Evolutionary conservation across 352 stramenopile genomes (phyloP).

Genomic region (Globisporangium nagaii): DNA sequence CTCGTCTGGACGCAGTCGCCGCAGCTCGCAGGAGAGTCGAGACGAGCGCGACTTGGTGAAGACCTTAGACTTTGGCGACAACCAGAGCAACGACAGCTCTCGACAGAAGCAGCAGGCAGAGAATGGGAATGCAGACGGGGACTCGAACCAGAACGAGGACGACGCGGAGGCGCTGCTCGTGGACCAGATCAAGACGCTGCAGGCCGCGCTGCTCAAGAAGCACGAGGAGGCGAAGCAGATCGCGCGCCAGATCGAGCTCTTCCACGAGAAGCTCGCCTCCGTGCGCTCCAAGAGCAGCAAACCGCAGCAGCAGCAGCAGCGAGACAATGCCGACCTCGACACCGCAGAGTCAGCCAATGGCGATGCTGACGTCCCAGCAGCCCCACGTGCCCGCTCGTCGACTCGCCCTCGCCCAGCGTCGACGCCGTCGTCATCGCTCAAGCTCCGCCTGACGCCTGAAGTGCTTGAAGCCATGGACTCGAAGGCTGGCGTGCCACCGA

Average conservation of each 20-base stretch:
- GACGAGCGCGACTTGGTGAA: conserved; percentile 7
- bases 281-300: conserved; percentile 16
- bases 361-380: conserved; percentile 3
- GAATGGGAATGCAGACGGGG: no score
- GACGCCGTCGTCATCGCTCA: conserved; percentile 14
- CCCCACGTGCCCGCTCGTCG: neutral
- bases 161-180: conserved; percentile 56
- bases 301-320: neutral
- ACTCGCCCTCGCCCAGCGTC: neutral
- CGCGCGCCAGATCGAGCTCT: conserved; percentile 44
- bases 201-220: conserved; percentile 62
- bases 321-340: neutral
- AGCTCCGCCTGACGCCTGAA: conserved; percentile 49
- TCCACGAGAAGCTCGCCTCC: conserved; percentile 44
- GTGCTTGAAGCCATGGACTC: conserved; percentile 53
- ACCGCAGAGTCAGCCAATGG: neutral
- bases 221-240: conserved; percentile 76
- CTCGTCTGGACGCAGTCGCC: conserved; percentile 8
- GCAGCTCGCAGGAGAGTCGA: conserved; percentile 4
- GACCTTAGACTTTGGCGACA: conserved; percentile 1
- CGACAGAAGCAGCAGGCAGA: no score
- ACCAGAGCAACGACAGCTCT: conserved; percentile 14
- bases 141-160: conserved; percentile 60
- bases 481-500: conserved; percentile 41
- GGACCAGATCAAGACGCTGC: conserved; percentile 60